phyloP scores from a whole-genome alignment of 305 asterid species.

The Fraxinus sp. region DNA sequence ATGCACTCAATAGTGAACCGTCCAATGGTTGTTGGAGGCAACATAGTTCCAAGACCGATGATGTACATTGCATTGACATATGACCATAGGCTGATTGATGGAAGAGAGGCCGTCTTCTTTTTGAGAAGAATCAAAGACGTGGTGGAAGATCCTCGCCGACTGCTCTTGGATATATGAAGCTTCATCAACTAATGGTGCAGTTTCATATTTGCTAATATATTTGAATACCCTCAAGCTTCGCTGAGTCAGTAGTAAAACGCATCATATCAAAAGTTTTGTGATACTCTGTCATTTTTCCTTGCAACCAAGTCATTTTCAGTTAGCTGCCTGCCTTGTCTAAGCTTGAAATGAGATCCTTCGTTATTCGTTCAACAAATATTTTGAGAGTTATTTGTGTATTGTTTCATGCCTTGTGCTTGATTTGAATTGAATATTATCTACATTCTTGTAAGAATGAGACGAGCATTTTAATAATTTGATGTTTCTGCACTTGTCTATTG shows the following conservation, averaged over 20 bases:
- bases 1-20: constrained; percentile 97
- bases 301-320: constrained; percentile 15
- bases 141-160: constrained; percentile 94
- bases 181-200: constrained; percentile 7
- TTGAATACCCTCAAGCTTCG: constrained; percentile 21
- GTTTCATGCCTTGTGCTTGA: neutral
- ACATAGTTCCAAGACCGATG: constrained; percentile 90
- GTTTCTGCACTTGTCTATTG: neutral
- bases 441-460: neutral
- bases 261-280: constrained; percentile 44
- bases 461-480: neutral
- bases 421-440: neutral
- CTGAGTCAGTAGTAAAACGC: constrained; percentile 44
- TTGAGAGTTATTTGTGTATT: neutral
- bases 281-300: constrained; percentile 12
- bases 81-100: constrained; percentile 96
- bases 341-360: constrained; percentile 23
- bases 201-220: constrained; percentile 16
- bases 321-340: constrained; percentile 21
- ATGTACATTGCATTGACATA: constrained; percentile 96
- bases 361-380: neutral
- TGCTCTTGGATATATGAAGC: constrained; percentile 78
- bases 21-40: constrained; percentile 96
- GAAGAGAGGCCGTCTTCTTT: constrained; percentile 97
- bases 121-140: constrained; percentile 92